Base-by-base conservation (phyloP, 768 basidiomycete genomes). In the Boletus bicolor region DNA sequence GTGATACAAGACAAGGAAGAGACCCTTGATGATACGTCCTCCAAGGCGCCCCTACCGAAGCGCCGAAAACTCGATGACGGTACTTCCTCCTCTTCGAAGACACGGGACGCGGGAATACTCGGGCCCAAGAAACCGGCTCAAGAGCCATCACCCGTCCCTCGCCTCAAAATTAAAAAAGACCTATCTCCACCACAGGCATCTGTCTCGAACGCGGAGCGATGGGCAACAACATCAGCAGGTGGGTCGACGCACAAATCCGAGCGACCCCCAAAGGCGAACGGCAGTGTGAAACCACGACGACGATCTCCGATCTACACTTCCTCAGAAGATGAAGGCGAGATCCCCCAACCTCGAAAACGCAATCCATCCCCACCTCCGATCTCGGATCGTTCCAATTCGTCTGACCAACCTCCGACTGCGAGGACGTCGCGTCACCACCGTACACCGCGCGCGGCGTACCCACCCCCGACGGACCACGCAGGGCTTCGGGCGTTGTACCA, bases 241-340 rank as follows among this genome's bases (percentile, higher is more conserved):
- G 57, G 39, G 24, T 53, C 59, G 30, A 35, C 54, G 46, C 54
- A 55, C 51, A 63, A 56, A 52, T 45, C 51, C 12, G 67, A 72
- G 35, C 64, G 67, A 53, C 26, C 55, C 34, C 34, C 58, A 54
- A 69, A 59, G 45, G 21, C 54, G 21, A 60, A 49, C 36, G 58
- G 57, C 15, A 52, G 56, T 15, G 49, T 55, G 28, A 84, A 82
- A 52, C 51, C 61, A 19, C 76, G 82, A 44, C 82, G 86, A 44
- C 76, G 72, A 42, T 82, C 84, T 3, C 84, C 83, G 1, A 79
- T 83, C 49, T 87, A 84, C 57, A 87, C 86, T 1, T 85, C 86
- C 1, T 84, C 86, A 1, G 84, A 84, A 38, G 82, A 86, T 49
- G 83, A 85, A 63, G 76, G 75, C 24, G 76, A 80, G 55, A 70